These are phyloP conservation scores for Aspergillus carlsbadensis DNA, from an alignment of 495 filamentous ascomycete species.

Conservation along the genomic window DNA sequence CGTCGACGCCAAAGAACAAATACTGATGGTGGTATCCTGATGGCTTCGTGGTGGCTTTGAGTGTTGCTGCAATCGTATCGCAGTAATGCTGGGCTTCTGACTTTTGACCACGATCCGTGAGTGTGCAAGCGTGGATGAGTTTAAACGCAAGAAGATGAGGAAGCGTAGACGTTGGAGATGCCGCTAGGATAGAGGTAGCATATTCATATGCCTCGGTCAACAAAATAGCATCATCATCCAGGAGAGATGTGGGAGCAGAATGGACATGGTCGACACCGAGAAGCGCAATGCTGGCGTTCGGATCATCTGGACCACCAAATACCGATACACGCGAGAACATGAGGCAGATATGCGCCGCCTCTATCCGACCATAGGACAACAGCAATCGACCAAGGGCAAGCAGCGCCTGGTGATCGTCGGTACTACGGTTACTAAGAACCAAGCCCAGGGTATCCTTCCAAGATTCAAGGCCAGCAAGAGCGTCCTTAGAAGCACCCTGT, in stretches of 20 bases:
- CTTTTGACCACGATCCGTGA: conserved; percentile 80
- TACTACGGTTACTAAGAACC: conserved; percentile 81
- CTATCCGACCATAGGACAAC: conserved; percentile 79
- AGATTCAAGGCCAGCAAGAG: conserved; percentile 79
- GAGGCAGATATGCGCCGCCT: conserved; percentile 89
- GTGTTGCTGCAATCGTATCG: conserved; percentile 74
- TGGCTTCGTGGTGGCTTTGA: conserved; percentile 77
- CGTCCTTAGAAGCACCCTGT: conserved; percentile 64
- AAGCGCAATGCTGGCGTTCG: conserved; percentile 72
- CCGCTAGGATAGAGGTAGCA: conserved; percentile 64
- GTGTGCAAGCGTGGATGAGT: conserved; percentile 74
- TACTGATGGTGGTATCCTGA: conserved; percentile 80
- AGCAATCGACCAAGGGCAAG: conserved; percentile 79
- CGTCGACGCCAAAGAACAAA: conserved; percentile 74
- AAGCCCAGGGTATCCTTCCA: conserved; percentile 90
- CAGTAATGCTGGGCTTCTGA: conserved; percentile 89
- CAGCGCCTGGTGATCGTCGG: conserved; percentile 73
- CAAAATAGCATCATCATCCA: conserved; percentile 79
- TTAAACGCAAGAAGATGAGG: conserved; percentile 91
- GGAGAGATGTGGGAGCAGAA: conserved; percentile 62
- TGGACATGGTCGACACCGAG: conserved; percentile 77
- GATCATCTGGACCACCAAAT: conserved; percentile 83
- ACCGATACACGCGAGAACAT: conserved; percentile 59
- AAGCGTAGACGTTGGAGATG: conserved; percentile 54
- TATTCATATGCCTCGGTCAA: conserved; percentile 94